Base-by-base conservation (phyloP, 192 early-diverging fungal species). In the Backusella australiensis region DNA sequence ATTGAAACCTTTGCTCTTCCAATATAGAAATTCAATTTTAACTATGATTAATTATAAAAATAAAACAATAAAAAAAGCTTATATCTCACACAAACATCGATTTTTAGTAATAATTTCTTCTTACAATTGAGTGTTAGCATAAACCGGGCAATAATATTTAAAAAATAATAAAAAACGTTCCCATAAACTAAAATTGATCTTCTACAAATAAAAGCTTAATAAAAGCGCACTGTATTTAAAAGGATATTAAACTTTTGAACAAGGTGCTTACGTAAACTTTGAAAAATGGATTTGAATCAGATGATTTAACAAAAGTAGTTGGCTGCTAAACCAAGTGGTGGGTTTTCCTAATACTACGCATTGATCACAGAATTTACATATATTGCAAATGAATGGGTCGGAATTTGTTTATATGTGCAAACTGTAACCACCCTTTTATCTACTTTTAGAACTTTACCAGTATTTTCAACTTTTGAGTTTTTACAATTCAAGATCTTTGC, bases 61-160 rank as follows among this genome's bases (percentile, higher is more conserved):
- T 63, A 63, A 63, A 63, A 63, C 19, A 49, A n/a, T n/a, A 53
- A 53, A 63, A 63, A 56, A 53, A 53, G 52, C 21, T 53, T 63
- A 59, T 59, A 63, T 63, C 23, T 29, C 56, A 49, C 26, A 63
- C 26, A 59, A 59, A 26, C 11, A 63, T 63, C 56, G 12, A 29
- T 29, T 63, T 59, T 63, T 29, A 63, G 12, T 29, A 63, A 63
- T 63, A 26, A 8, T 29, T 12, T 29, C 56, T 9, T 63, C 56
- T 63, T 63, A 63, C 21, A 59, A 26, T 29, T 29, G 3, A 29
- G 6, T 26, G 21, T 11, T 63, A 26, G 9, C 56, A 26, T 63
- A 29, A 23, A 63, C 26, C 12, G 56, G 56, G 12, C 3, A 29
- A 63, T 63, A 29, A 29, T 59, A 59, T 11, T 56, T 59, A 59